phyloP scores from a whole-genome alignment of 345 rosid genomes.

The Orychophragmus violaceus region DNA sequence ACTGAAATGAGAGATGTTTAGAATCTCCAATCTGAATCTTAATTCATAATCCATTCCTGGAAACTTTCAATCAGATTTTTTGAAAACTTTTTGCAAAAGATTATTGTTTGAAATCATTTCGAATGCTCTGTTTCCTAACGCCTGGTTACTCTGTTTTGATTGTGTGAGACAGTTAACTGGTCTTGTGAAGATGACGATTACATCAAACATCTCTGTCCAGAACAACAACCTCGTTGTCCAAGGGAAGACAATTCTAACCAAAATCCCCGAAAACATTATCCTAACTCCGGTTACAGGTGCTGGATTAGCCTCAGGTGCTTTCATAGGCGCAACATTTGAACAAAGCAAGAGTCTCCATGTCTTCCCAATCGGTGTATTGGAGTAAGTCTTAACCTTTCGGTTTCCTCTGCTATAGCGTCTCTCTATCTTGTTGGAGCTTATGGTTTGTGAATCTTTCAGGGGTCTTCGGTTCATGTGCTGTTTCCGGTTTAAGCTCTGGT shows the following conservation, averaged over 20 bases:
- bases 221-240: slow-evolving; percentile 85
- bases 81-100: too few relatives aligned
- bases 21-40: slow-evolving; percentile 1
- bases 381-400: slow-evolving; percentile 40
- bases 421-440: not conserved
- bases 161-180: slow-evolving; percentile 1
- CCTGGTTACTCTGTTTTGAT: not conserved
- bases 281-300: slow-evolving; percentile 64
- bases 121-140: not conserved
- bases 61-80: too few relatives aligned
- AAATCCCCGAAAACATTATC: slow-evolving; percentile 76
- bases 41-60: slow-evolving; percentile 3
- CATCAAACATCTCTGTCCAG: slow-evolving; percentile 61
- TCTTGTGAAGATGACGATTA: slow-evolving; percentile 60
- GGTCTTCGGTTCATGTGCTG: slow-evolving; percentile 75
- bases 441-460: slow-evolving; percentile 37
- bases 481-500: slow-evolving; percentile 97
- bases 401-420: not conserved
- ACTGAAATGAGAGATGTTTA: not conserved
- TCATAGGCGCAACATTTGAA: slow-evolving; percentile 78
- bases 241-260: slow-evolving; percentile 81
- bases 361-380: slow-evolving; percentile 75
- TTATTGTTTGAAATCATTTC: not conserved
- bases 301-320: slow-evolving; percentile 68
- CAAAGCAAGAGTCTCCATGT: slow-evolving; percentile 87